Base-by-base conservation (phyloP, 768 basidiomycete species). In the Crepidotus variabilis region DNA sequence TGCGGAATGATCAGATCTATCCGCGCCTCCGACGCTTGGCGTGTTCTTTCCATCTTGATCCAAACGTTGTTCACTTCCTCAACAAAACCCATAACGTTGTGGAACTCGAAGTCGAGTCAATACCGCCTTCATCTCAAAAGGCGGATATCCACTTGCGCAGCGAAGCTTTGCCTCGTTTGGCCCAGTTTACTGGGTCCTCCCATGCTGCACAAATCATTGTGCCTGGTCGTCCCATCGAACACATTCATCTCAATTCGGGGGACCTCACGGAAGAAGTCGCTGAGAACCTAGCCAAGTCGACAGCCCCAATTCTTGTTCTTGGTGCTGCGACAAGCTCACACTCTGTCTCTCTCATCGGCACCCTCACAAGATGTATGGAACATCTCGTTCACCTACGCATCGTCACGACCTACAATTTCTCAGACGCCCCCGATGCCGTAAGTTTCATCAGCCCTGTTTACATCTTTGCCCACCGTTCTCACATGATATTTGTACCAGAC, bases 301-400 rank as follows among this genome's bases (percentile, higher is more conserved):
- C 82, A 32, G 73, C 77, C 14, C 75, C 73, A 57, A 71, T 90
- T 39, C 70, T 77, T 58, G 75, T 85, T 51, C 70, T 92, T 39
- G 82, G 78, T 53, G 82, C 84, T 6, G 80, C 81, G 34, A 87
- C 85, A 16, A 81, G 75, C 63, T 75, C 80, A 39, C 72, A 80
- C 34, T 84, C 86, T 8, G 72, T 84, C 14, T 68, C 77, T n/a
- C 75, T 89, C 47, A 75, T 91, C 47, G 76, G 78, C 55, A 69
- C 73, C 28, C 77, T 91, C 55, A 80, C 80, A 36, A 72, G 70
- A 49, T 76, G 80, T 58, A 78, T 90, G 69, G 81, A 83, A 7
- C 73, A 78, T 63, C 78, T 91, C 47, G 77, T 78, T 28, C 87
- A 84, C 69, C 80, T 91, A 53, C 82, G 86, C 48, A 73, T 91